These are phyloP conservation scores for Akanthomyces muscarius DNA, from an alignment of 2,329 filamentous ascomycete genomes.

Conservation along the genomic window DNA sequence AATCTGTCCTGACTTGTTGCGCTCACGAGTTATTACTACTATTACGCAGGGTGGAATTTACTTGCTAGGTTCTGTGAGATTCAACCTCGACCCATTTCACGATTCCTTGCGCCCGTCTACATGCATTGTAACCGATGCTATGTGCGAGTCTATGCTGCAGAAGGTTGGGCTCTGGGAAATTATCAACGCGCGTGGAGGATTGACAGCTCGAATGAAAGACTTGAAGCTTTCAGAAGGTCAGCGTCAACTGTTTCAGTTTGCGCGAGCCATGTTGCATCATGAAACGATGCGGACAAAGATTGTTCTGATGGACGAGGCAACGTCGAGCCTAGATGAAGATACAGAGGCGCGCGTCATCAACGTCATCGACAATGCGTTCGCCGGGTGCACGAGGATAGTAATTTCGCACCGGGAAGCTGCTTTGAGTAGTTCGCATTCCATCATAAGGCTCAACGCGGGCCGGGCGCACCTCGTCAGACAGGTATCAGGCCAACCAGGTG, in stretches of 20 bases:
- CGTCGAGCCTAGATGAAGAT: neutral
- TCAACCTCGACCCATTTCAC: constrained; percentile 2
- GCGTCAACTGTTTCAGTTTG: constrained; percentile 7
- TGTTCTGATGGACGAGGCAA: constrained; percentile 9
- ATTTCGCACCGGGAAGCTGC: neutral
- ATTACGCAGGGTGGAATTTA: constrained; percentile 1
- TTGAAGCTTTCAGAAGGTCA: constrained; percentile 2
- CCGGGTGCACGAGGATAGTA: neutral
- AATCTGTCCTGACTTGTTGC: neutral
- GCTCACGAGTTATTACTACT: neutral
- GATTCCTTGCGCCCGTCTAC: neutral
- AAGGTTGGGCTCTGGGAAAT: constrained; percentile 6
- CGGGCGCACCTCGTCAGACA: too few species aligned
- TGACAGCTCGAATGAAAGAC: neutral
- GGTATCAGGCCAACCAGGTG: too few species aligned
- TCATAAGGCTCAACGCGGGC: neutral
- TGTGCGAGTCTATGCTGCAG: neutral
- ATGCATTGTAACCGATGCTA: neutral
- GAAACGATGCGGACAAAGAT: neutral
- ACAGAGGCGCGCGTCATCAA: neutral
- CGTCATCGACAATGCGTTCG: neutral
- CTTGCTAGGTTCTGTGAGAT: neutral
- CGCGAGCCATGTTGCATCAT: constrained; percentile 3
- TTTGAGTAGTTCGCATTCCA: neutral
- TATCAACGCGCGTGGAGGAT: neutral